Conservation (phyloP, 441 rosid genomes). For the Metrosideros polymorpha region DNA sequence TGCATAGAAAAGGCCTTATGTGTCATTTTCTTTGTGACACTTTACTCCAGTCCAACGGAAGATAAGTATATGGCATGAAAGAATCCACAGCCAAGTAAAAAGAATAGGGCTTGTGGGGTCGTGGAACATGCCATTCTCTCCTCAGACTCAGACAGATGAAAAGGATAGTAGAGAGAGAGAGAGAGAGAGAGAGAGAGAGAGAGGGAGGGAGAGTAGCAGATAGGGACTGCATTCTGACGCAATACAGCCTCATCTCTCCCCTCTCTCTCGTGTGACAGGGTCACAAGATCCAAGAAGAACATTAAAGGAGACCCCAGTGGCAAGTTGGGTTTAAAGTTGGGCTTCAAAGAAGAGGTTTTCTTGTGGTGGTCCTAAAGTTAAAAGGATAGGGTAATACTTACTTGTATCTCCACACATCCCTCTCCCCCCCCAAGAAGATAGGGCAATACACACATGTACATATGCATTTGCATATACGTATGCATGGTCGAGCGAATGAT, state of each 20-base stretch:
- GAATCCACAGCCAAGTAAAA: not conserved
- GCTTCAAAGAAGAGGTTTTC: not conserved
- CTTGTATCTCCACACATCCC: no score
- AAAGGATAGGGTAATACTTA: not conserved
- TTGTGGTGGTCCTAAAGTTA: not conserved
- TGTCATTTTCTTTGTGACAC: not conserved
- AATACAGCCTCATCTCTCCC: not conserved
- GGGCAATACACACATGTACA: not conserved
- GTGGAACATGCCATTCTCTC: not conserved
- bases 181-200: slow-evolving; percentile 9
- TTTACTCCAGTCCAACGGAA: not conserved
- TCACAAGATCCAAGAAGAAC: slow-evolving; percentile 16
- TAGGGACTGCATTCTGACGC: not conserved
- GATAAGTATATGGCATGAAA: not conserved
- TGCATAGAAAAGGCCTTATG: not conserved
- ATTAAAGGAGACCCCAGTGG: slow-evolving; percentile 8
- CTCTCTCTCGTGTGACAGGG: not conserved
- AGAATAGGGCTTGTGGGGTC: not conserved
- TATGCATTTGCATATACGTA: not conserved
- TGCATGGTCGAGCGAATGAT: not conserved
- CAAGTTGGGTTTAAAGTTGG: not conserved
- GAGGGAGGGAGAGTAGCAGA: not conserved
- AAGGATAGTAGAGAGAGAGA: slow-evolving; percentile 25
- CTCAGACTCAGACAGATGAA: not conserved
- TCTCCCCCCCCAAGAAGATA: not conserved